phyloP scores from a whole-genome alignment of 805 yeast species.

The Blastobotrys muscicola region DNA sequence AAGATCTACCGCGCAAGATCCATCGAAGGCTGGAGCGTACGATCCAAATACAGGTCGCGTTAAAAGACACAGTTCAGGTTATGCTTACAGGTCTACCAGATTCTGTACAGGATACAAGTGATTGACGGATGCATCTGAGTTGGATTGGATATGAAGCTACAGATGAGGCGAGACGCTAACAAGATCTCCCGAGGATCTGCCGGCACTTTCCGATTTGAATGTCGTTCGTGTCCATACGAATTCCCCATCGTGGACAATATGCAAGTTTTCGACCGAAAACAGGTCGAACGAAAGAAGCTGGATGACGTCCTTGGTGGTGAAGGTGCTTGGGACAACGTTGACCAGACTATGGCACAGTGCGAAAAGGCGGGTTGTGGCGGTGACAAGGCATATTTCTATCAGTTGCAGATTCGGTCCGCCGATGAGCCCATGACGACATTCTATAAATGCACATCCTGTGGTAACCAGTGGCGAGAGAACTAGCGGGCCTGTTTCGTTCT shows the following conservation, averaged over 20 bases:
- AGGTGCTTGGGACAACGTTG: slow-evolving; percentile 98
- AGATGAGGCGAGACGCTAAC: slow-evolving; percentile 7
- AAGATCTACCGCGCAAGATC: too few species aligned
- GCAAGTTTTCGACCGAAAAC: slow-evolving; percentile 77
- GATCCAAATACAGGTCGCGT: too few species aligned
- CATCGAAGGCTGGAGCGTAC: too few species aligned
- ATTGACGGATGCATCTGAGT: too few species aligned
- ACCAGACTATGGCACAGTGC: slow-evolving; percentile 89
- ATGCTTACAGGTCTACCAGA: too few species aligned
- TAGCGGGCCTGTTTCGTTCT: slow-evolving; percentile 30
- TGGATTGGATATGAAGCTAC: too few species aligned
- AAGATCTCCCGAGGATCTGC: slow-evolving; percentile 50
- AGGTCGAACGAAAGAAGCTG: slow-evolving; percentile 75
- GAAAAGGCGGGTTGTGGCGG: slow-evolving; percentile 80
- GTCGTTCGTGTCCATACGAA: slow-evolving; percentile 93
- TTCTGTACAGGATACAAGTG: too few species aligned
- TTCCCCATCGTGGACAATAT: slow-evolving; percentile 71
- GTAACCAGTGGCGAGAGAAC: slow-evolving; percentile 95
- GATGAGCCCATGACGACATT: slow-evolving; percentile 99
- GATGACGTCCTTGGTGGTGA: slow-evolving; percentile 96
- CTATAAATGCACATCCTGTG: slow-evolving; percentile 89
- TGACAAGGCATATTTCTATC: slow-evolving; percentile 92
- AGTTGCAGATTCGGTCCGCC: slow-evolving; percentile 91
- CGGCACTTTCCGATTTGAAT: slow-evolving; percentile 56
- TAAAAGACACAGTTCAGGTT: too few species aligned